Evolutionary conservation across 2,329 filamentous ascomycete genomes (phyloP).

Genomic region (Fusarium sp.): DNA sequence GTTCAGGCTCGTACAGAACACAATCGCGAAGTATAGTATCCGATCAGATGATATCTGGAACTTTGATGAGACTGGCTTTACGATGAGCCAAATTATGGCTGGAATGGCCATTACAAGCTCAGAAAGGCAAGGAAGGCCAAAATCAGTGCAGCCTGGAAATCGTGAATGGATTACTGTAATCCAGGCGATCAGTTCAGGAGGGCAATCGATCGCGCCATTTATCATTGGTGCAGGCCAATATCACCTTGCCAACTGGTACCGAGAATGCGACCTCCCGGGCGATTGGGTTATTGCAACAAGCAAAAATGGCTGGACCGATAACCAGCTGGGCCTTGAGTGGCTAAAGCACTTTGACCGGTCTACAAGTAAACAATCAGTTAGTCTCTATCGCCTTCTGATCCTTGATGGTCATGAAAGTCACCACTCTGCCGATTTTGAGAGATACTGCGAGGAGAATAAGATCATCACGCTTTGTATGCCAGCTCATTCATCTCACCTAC

Average conservation of each 20-base stretch:
- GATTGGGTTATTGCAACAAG: background rate
- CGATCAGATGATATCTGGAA: too few relatives aligned
- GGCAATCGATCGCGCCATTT: background rate
- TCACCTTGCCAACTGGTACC: background rate
- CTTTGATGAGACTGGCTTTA: background rate
- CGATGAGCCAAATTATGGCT: background rate
- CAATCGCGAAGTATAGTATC: too few relatives aligned
- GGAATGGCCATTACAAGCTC: background rate
- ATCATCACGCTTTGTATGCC: background rate
- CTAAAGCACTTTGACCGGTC: background rate
- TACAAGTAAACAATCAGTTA: accelerated
- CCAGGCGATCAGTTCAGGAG: background rate
- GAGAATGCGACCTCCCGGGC: background rate
- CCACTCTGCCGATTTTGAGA: background rate
- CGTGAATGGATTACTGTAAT: background rate
- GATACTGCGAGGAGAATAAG: background rate
- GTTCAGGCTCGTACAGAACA: too few relatives aligned
- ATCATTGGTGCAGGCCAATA: background rate
- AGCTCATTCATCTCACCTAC: too few relatives aligned
- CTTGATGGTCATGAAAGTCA: too few relatives aligned
- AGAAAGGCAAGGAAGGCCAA: background rate
- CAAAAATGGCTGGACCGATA: background rate
- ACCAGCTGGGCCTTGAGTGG: background rate
- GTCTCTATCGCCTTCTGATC: background rate
- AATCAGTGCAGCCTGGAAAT: background rate